Base-by-base conservation (phyloP, 2,329 filamentous ascomycete species). In the Aspergillus unguis region DNA sequence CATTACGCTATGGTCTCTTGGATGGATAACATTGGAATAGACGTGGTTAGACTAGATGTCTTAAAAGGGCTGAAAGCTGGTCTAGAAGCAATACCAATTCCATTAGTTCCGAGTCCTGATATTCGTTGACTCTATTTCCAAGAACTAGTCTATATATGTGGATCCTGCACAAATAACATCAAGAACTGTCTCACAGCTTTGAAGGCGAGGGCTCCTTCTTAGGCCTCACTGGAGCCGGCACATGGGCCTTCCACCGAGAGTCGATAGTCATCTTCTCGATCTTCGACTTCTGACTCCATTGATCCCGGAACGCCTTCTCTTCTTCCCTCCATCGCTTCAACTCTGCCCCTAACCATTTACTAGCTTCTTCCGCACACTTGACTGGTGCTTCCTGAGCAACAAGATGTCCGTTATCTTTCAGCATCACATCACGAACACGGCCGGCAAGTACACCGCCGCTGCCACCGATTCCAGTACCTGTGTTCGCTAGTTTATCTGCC, bases 301-400 rank as follows among this genome's bases (percentile, higher is more conserved):
- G 68, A 33, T 65, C 73, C 44, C 78, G 69, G 57, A 85, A 88
- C 48, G 74, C 75, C 29, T 71, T 70, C 69, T 86, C 80, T 61
- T 86, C 80, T 2, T 63, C 68, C 57, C 76, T 72, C 83, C 85
- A 88, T 28, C 75, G 69, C 38, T 71, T 66, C 57, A 88, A 58
- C 65, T 87, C 83, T n/a, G 65, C 62, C 0, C 69, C 76, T 50
- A 88, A 69, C 77, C 84, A 89, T 27, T 67, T 65, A 0, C 79
- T 80, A 0, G 81, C 79, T 17, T 80, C 65, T 53, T 80, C 75
- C 1, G 90, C 92, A 56, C 85, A 87, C 62, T 82, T 77, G 2
- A 64, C 74, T 0, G 88, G 87, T 36, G 82, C 80, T 71, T 96
- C 91, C 82, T 96, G 88, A 0, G 92, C 87, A 28, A 96, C 82